phyloP scores from a whole-genome alignment of 2,329 filamentous ascomycete species.

The Furcasterigmium sp. region DNA sequence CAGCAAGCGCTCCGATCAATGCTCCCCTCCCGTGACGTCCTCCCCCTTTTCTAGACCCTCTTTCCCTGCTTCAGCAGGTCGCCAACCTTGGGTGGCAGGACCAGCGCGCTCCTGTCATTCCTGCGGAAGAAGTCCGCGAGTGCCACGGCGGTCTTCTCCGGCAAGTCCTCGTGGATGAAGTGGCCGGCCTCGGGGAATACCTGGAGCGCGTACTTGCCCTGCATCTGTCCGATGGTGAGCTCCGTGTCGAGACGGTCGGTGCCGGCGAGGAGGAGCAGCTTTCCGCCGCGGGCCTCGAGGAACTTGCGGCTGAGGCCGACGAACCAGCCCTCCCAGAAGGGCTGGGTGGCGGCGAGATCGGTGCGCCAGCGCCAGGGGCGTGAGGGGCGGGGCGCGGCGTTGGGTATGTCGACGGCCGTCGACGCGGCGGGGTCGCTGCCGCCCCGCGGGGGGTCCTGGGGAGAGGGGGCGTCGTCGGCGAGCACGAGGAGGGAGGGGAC shows the following conservation, averaged over 20 bases:
- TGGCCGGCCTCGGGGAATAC: constrained; percentile 94
- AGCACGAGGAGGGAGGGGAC: constrained; percentile 72
- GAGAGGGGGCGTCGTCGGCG: constrained; percentile 18
- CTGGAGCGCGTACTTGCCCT: constrained; percentile 95
- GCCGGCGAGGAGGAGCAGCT: constrained; percentile 78
- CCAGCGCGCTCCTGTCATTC: constrained; percentile 79
- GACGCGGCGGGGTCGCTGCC: not conserved
- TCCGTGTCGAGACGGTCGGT: constrained; percentile 89
- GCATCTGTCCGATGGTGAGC: constrained; percentile 94
- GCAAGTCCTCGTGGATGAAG: constrained; percentile 93
- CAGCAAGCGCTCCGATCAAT: too few species aligned
- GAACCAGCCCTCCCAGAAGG: constrained; percentile 96
- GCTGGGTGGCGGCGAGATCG: constrained; percentile 74
- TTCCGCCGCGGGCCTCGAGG: constrained; percentile 72
- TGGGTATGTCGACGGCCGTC: not conserved
- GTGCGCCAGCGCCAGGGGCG: constrained; percentile 79
- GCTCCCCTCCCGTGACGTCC: too few species aligned
- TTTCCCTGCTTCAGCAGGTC: constrained; percentile 62
- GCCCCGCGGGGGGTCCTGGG: not conserved
- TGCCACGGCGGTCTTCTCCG: constrained; percentile 79
- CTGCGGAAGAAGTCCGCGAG: constrained; percentile 87
- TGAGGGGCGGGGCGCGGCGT: constrained; percentile 12
- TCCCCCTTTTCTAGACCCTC: constrained; percentile 40
- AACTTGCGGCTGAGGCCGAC: constrained; percentile 84
- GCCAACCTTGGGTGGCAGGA: constrained; percentile 88